Evolutionary conservation across 768 basidiomycete species (phyloP), one percentile per base, ranked within the genome.

Genomic region (Chiua virens): DNA sequence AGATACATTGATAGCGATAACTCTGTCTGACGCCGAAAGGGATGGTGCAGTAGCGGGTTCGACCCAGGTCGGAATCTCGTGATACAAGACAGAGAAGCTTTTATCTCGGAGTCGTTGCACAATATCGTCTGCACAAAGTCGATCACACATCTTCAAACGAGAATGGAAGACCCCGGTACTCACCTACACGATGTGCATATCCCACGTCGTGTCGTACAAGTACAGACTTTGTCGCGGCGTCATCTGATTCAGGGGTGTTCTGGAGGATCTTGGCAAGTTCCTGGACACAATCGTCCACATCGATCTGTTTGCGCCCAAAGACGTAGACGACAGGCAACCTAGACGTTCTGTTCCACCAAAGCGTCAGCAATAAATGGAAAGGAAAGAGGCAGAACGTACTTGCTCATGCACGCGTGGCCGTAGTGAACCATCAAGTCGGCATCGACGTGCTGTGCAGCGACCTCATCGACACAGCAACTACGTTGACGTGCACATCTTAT

Each of bases 401-500:
- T 82, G 66, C 89, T 92, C 75, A 98, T 81, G 67, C 97, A 99
- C 0, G 96, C 94, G 73, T 97, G 90, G 2, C 96, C 96, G 62
- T 97, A 98, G 63, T 99, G 96, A 3, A 99, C 86, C 55, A 97
- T 78, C 8, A 86, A 82, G 63, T 98, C 91, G 0, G 94, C 92
- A 56, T 94, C 85, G 41, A 94, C 85, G 63, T 99, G 97, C 60
- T 93, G 87, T 4, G 96, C 94, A 6, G 94, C 89, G 6, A 98
- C 88, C 59, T 98, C 92, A 62, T 99, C 97, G 3, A 96, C 92
- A 65, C 97, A 98, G 62, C 97, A 99, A 61, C 95, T 62, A 39
- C n/a, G 42, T 47, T 34, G 8, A 32, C 6, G 35, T 30, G 34
- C 22, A 28, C 21, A 34, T 17, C 4, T 2, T 11, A 8, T 28